These are phyloP conservation scores for Asterionellopsis glacialis DNA, from an alignment of 108 stramenopile species.

Conservation along the genomic window DNA sequence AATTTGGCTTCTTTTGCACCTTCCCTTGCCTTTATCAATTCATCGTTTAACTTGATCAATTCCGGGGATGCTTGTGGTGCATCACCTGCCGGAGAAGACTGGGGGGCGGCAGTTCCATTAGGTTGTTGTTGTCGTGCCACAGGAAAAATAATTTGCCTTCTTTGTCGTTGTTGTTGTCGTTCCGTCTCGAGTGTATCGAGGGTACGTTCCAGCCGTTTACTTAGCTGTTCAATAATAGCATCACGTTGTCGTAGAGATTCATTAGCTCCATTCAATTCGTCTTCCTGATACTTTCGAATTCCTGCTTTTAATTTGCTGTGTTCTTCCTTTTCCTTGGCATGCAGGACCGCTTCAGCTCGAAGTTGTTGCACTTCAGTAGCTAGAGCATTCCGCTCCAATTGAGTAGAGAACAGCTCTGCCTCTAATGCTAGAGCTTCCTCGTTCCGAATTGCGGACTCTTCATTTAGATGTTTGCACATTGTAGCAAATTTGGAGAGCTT, in stretches of 20 bases:
- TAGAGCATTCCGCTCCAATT: slow-evolving; percentile 46
- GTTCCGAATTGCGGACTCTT: slow-evolving; percentile 47
- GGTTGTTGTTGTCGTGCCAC: slow-evolving; percentile 4
- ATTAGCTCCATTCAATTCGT: slow-evolving; percentile 24
- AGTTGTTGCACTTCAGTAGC: slow-evolving; percentile 34
- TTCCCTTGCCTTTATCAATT: slow-evolving; percentile 4
- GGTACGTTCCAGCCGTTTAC: slow-evolving; percentile 33
- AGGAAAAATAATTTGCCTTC: slow-evolving; percentile 62
- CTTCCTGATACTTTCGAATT: slow-evolving; percentile 28
- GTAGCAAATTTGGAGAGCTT: slow-evolving; percentile 55
- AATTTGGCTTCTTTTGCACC: background rate
- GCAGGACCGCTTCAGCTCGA: slow-evolving; percentile 27
- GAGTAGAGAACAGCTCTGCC: slow-evolving; percentile 31
- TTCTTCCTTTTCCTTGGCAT: slow-evolving; percentile 40
- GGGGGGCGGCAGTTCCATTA: background rate
- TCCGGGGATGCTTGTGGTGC: too few species aligned
- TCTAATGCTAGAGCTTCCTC: slow-evolving; percentile 40
- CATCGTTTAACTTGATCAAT: background rate
- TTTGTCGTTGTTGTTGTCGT: slow-evolving; percentile 29
- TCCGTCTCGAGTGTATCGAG: slow-evolving; percentile 37
- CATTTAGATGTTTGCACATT: slow-evolving; percentile 63
- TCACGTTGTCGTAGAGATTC: slow-evolving; percentile 35
- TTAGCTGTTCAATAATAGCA: slow-evolving; percentile 36
- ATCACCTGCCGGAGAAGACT: too few species aligned
- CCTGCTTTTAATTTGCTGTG: slow-evolving; percentile 18